Evolutionary conservation across 2,329 filamentous ascomycete genomes (phyloP).

Genomic region (Aureobasidium uvarum): DNA sequence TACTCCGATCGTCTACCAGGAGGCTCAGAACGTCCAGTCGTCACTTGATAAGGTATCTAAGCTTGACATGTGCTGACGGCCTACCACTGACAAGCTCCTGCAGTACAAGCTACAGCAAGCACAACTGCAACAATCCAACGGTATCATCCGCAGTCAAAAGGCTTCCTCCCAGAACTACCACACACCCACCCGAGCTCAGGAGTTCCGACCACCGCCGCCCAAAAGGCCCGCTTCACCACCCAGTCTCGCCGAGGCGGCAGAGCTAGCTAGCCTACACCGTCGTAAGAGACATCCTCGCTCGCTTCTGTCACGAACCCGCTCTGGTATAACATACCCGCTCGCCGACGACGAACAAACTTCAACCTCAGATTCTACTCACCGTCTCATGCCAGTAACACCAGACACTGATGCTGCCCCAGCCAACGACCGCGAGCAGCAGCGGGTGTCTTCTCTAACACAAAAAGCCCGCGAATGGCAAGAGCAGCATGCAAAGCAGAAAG

Average conservation of each 20-base stretch:
- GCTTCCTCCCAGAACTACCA: conserved; percentile 14
- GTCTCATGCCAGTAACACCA: conserved; percentile 37
- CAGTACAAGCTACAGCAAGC: conserved; percentile 29
- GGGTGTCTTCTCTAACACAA: conserved; percentile 6
- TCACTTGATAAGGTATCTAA: conserved; percentile 54
- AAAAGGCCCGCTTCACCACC: conserved; percentile 35
- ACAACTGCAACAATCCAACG: conserved; percentile 24
- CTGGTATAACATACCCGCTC: conserved; percentile 18
- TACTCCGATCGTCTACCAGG: conserved; percentile 60
- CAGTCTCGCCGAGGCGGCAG: conserved; percentile 55
- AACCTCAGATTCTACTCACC: not conserved
- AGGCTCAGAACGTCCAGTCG: conserved; percentile 57
- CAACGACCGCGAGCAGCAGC: conserved; percentile 7
- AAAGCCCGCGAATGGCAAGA: conserved; percentile 25
- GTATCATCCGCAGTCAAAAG: conserved; percentile 10
- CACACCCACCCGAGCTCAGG: conserved; percentile 11
- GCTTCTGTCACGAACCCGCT: conserved; percentile 35
- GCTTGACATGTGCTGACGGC: not conserved
- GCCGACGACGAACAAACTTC: not conserved
- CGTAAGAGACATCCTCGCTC: conserved; percentile 52
- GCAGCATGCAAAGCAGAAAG: conserved; percentile 19
- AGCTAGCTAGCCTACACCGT: conserved; percentile 50
- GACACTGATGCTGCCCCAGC: conserved; percentile 34
- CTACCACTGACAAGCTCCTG: not conserved
- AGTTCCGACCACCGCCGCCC: not conserved